phyloP scores from a whole-genome alignment of 805 yeast species.

The Cyberlindnera xishuangbannaensis region DNA sequence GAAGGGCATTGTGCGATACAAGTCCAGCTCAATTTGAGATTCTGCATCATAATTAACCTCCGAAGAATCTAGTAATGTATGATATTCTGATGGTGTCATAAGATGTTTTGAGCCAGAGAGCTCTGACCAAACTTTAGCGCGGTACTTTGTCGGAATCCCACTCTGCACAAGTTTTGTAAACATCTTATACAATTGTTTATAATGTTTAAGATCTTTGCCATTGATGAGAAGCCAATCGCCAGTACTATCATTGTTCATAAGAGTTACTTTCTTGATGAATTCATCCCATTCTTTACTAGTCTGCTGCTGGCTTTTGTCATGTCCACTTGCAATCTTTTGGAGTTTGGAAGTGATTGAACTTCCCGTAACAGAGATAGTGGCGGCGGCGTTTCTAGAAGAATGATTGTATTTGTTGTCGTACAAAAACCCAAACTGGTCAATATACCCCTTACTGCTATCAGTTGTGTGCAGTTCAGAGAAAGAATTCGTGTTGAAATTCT shows the following conservation, averaged over 20 bases:
- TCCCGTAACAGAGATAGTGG: too few relatives aligned
- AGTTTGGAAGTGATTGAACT: conserved; percentile 13
- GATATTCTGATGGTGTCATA: conserved; percentile 43
- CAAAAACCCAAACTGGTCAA: conserved; percentile 48
- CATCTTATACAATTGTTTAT: conserved; percentile 23
- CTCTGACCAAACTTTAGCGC: conserved; percentile 47
- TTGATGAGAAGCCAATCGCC: conserved; percentile 34
- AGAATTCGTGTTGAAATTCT: conserved; percentile 26
- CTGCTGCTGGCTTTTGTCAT: conserved; percentile 37
- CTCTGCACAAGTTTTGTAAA: conserved; percentile 32
- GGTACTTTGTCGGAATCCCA: conserved; percentile 45
- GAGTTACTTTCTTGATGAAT: conserved; percentile 31
- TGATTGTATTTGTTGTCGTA: conserved; percentile 23
- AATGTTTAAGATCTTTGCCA: conserved; percentile 31
- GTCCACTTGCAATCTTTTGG: conserved; percentile 31
- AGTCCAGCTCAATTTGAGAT: conserved; percentile 46
- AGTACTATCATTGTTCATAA: conserved; percentile 21
- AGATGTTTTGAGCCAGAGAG: conserved; percentile 43
- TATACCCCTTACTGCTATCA: conserved; percentile 17
- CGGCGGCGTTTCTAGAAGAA: too few relatives aligned
- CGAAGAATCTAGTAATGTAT: conserved; percentile 23
- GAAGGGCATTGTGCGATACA: conserved; percentile 50
- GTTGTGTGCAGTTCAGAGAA: conserved; percentile 23
- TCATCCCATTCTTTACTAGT: conserved; percentile 41
- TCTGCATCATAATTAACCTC: conserved; percentile 30